These are phyloP conservation scores for Salix koriyanagi DNA, from an alignment of 345 rosid genomes.

Conservation along the genomic window DNA sequence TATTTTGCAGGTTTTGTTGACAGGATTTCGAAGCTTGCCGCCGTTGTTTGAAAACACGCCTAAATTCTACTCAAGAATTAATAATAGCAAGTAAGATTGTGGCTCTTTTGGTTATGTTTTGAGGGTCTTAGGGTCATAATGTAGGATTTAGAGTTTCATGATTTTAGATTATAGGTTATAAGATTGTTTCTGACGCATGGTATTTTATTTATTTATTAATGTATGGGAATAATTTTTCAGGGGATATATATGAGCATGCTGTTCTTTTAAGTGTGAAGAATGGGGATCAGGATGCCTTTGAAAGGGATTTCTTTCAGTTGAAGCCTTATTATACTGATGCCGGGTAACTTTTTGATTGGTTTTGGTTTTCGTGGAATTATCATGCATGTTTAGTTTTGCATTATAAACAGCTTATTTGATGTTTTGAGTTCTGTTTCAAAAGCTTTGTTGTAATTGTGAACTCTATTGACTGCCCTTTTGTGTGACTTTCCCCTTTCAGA, in stretches of 20 bases:
- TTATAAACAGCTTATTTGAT: background rate
- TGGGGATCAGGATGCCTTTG: slow-evolving; percentile 96
- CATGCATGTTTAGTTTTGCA: background rate
- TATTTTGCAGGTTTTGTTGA: slow-evolving; percentile 61
- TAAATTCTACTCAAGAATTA: slow-evolving; percentile 58
- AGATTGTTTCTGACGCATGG: background rate
- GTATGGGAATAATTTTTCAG: slow-evolving; percentile 27
- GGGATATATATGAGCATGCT: slow-evolving; percentile 91
- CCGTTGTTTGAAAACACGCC: slow-evolving; percentile 79
- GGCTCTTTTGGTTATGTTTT: background rate
- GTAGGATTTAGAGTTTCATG: background rate
- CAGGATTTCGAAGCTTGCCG: slow-evolving; percentile 73
- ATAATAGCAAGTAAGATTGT: slow-evolving; percentile 62
- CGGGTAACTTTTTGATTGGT: slow-evolving; percentile 39
- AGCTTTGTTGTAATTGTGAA: background rate
- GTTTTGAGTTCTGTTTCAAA: background rate
- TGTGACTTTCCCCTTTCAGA: background rate
- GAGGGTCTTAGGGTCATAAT: background rate
- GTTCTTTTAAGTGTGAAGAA: slow-evolving; percentile 79
- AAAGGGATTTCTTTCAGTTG: slow-evolving; percentile 92
- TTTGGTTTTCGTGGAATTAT: background rate
- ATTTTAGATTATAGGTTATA: background rate
- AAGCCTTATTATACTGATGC: slow-evolving; percentile 93
- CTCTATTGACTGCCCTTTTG: background rate
- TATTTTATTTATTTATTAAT: background rate